Base-by-base conservation (phyloP, 257 asterid species). In the Orobanche coerulescens region DNA sequence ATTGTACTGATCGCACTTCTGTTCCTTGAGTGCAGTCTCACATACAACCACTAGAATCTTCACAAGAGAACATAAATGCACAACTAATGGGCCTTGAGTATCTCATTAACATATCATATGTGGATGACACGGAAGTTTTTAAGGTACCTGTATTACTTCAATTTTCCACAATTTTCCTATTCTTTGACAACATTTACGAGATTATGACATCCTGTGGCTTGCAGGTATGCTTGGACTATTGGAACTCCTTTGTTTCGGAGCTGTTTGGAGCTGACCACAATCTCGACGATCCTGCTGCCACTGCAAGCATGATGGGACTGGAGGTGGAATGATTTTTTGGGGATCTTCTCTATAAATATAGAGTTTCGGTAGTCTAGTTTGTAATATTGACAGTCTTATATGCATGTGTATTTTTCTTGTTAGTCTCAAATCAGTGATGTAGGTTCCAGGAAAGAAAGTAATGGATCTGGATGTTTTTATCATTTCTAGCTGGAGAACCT, bases 221-320 rank as follows among this genome's bases (percentile, higher is more conserved):
- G 61, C 71, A 89, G 97, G 97, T 89, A 44, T 89, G 97, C 73
- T 74, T 89, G 80, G 97, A 89, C 69, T 89, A 84, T 73, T 89
- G 97, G 97, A 89, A 89, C 73, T 79, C 88, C 64, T 68, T 86
- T 60, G 95, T 89, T 66, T 71, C 70, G 47, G 95, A 86, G 81
- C 81, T 89, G 67, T 89, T 82, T 79, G 88, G 82, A 75, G 79
- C 94, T 58, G 82, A 79, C 71, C 94, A 78, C 75, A 81, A 76
- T 68, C 74, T 82, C 54, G 95, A 84, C 54, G 79, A 52, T 67
- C 83, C 94, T 42, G 82, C 82, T 18, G 76, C 77, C 53, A 71
- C 76, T 66, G 87, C 81, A 47, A 76, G 34, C 73, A 71, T 86
- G 86, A 84, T 89, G 90, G 94, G 95, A 19, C 69, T 86, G 34